Base-by-base conservation (phyloP, 2,329 filamentous ascomycete species). In the Xylaria sp. region DNA sequence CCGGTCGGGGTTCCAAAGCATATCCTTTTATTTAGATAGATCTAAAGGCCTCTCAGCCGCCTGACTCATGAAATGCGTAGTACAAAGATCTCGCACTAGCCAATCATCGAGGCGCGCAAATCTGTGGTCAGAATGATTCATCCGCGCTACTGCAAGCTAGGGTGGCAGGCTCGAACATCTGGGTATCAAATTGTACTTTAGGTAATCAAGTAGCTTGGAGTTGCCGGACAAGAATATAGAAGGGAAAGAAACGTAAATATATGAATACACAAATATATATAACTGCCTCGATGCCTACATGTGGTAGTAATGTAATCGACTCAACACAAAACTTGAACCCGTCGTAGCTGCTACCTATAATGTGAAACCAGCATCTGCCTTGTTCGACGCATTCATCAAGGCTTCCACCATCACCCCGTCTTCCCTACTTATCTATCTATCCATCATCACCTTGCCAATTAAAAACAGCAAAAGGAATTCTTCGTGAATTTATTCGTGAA, bases 101-200 rank as follows among this genome's bases (percentile, higher is more conserved):
- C 73, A 75, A 75, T 75, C 66, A 73, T 25, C n/a, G 32, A 55
- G 8, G 16, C 4, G 51, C 27, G 9, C 29, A 35, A 35, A 27
- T 44, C 61, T 66, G 60, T 69, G 35, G 66, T 72, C 73, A 76
- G 64, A 72, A 76, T 76, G 74, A 77, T 70, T 76, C 75, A 76
- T 76, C 69, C 60, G 58, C 75, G 64, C 66, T 68, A 68, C 32
- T 68, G 66, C 65, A 63, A 13, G 35, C 32, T 13, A 29, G 29
- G n/a, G 37, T 16, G 18, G 37, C 13, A 42, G 13, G 23, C 40
- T 13, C 23, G 16, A 58, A 29, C 16, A 9, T 35, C 29, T n/a
- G 1, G 16, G 2, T 32, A 35, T 54, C 25, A 8, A 40, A 21
- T 8, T 51, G 1, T n/a, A 50, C 47, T 35, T 35, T 9, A 0